phyloP scores from a whole-genome alignment of 495 filamentous ascomycete genomes.

The Penicillium samsonianum region DNA sequence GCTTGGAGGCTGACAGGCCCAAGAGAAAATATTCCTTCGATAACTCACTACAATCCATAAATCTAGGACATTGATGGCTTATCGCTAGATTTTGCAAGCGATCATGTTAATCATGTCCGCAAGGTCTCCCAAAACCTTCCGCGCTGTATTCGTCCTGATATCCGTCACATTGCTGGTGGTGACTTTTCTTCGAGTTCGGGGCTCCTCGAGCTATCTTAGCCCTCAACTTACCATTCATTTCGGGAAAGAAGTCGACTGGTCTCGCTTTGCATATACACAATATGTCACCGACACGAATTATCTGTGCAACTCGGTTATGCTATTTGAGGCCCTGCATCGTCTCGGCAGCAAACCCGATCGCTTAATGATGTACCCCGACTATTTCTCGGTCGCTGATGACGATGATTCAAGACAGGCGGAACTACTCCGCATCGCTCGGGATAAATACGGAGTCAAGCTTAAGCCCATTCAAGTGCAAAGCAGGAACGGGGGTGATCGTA shows the following conservation, averaged over 20 bases:
- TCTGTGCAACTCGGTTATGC: conserved; percentile 69
- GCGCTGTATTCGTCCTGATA: neutral
- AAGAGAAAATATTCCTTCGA: no score
- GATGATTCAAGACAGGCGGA: conserved; percentile 39
- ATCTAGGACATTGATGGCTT: no score
- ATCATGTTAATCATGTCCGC: neutral
- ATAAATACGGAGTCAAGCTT: conserved; percentile 58
- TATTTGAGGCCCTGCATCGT: conserved; percentile 58
- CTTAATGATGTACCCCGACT: conserved; percentile 58
- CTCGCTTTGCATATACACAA: conserved; percentile 59
- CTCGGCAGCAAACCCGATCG: conserved; percentile 58
- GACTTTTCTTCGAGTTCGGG: neutral
- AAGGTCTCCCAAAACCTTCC: neutral
- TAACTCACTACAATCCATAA: no score
- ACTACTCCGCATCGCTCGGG: conserved; percentile 56
- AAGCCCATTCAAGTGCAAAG: conserved; percentile 53
- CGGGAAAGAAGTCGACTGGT: conserved; percentile 42
- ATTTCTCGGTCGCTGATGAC: conserved; percentile 33
- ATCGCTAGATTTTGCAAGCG: neutral
- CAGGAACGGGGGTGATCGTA: conserved; percentile 24
- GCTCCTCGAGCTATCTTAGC: neutral
- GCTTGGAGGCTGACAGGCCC: no score
- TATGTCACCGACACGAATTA: conserved; percentile 62
- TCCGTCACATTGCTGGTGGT: neutral
- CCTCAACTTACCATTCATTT: neutral